These are phyloP conservation scores for Telfairia occidentalis DNA, from an alignment of 331 rosid species.

Conservation along the genomic window DNA sequence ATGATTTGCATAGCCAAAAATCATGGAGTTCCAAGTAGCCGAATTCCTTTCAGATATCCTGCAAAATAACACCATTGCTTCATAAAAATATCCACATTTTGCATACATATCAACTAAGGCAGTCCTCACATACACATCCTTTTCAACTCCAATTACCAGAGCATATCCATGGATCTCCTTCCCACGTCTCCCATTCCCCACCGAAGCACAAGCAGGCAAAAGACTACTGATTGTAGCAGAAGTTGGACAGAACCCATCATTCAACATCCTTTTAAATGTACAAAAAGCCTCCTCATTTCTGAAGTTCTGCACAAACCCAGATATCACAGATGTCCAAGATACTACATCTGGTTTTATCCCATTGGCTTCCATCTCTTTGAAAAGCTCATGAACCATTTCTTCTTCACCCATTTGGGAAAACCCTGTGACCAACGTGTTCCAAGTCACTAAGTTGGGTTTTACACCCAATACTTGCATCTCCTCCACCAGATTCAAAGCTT, in stretches of 20 bases:
- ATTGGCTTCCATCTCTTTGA: constrained; percentile 41
- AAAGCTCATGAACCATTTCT: constrained; percentile 37
- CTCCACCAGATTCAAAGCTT: constrained; percentile 48
- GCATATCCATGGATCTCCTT: constrained; percentile 65
- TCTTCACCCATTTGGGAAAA: constrained; percentile 60
- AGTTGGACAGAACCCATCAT: constrained; percentile 55
- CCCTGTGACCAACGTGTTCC: constrained; percentile 72
- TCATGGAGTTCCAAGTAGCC: constrained; percentile 78
- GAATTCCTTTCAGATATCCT: constrained; percentile 55
- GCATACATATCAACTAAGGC: constrained; percentile 90
- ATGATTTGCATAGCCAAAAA: constrained; percentile 80
- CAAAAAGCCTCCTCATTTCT: constrained; percentile 47
- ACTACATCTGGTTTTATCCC: constrained; percentile 70
- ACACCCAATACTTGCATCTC: constrained; percentile 35
- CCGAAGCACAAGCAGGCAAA: constrained; percentile 68
- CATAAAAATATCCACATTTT: constrained; percentile 72
- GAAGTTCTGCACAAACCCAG: constrained; percentile 77
- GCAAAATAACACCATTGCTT: constrained; percentile 47
- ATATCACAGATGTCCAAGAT: constrained; percentile 77
- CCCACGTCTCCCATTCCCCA: constrained; percentile 47
- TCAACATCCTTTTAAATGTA: constrained; percentile 50
- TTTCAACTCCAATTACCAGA: constrained; percentile 47
- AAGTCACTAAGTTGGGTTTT: constrained; percentile 59
- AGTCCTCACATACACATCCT: constrained; percentile 62
- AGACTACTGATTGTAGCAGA: constrained; percentile 69